Base-by-base conservation (phyloP, 1,284 basidiomycete species). In the Sanghuangporus baumii region DNA sequence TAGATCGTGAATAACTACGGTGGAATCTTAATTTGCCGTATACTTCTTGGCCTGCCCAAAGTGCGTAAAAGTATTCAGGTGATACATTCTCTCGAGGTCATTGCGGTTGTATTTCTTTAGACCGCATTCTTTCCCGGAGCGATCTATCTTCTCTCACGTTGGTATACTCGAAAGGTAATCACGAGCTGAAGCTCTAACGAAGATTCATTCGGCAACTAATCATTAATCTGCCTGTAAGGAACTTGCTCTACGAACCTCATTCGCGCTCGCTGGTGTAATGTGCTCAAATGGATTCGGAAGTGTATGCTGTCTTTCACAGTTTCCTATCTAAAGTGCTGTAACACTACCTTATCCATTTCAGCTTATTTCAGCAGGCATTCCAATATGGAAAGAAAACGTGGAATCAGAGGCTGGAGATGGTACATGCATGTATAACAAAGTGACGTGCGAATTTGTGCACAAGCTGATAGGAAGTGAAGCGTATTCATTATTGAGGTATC, bases 241-340 rank as follows among this genome's bases (percentile, higher is more conserved):
- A 59, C 67, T 72, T 5, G 71, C 70, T 1, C 68, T 77, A 37
- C 72, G 79, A 58, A 75, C 77, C 59, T 73, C 76, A 2, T 69
- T 78, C 50, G 70, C 79, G 7, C 79, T 75, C 67, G 72, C 69
- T 52, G 78, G 78, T 51, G 55, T 68, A 14, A 66, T 79, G 47
- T 74, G 79, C 55, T 75, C 74, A 2, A 81, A 80, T 69, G 78
- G 78, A 9, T 79, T 80, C 62, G 75, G 77, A 57, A 68, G 69
- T 47, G 69, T 70, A 43, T 41, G 68, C 62, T 7, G 65, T 23
- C 41, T 20, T 47, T 43, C 40, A 1, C 26, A 37, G 2, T 16
- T 16, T 31, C 67, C 6, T 55, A 70, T 47, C 16, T n/a, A 14
- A 71, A 51, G 70, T 66, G n/a, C n/a, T n/a, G 3, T 43, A 43